Base-by-base conservation (phyloP, 2,329 filamentous ascomycete genomes). In the Cryphonectria nitschkei region DNA sequence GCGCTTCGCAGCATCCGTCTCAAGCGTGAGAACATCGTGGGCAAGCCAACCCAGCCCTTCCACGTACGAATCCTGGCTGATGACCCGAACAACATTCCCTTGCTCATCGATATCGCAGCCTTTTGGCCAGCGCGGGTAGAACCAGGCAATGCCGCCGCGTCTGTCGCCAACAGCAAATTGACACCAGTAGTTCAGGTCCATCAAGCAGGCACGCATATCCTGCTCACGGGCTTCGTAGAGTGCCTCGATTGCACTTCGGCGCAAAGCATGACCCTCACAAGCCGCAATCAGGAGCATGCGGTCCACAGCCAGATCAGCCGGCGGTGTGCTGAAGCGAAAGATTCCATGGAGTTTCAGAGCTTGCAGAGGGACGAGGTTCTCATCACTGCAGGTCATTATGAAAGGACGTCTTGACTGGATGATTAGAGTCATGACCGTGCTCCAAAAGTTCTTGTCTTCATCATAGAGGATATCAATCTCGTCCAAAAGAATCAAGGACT, bases 391-490 rank as follows among this genome's bases (percentile, higher is more conserved):
- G 0, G 96, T 99, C 82, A 99, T 92, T 76, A 99, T 87, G 73
- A 99, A 94, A 0, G 96, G 96, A 43, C 96, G 89, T 80, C 94
- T 97, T 0, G 96, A 98, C 75, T 94, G 92, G 13, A 85, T 83
- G 70, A 97, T 93, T 71, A 99, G 86, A 29, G 88, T 87, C 61
- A 93, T 84, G 4, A 98, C 88, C 0, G 93, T 96, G 0, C 87
- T 82, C 96, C 96, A 99, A 77, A 99, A 99, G 73, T 95, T 92
- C 80, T 94, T 95, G 79, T 99, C 96, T 78, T 98, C 95, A 68
- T 97, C 95, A 78, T 96, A 99, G 0, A 99, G 85, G 22, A 98
- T 83, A 77, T 99, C 97, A 0, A 94, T 94, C 80, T 99, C 96
- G 80, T 99, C 96, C 1, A 99, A 85, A 1, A 99, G 84, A 73